Evolutionary conservation across 805 yeast genomes (phyloP).

Genomic region (Metschnikowia bowlesiae): DNA sequence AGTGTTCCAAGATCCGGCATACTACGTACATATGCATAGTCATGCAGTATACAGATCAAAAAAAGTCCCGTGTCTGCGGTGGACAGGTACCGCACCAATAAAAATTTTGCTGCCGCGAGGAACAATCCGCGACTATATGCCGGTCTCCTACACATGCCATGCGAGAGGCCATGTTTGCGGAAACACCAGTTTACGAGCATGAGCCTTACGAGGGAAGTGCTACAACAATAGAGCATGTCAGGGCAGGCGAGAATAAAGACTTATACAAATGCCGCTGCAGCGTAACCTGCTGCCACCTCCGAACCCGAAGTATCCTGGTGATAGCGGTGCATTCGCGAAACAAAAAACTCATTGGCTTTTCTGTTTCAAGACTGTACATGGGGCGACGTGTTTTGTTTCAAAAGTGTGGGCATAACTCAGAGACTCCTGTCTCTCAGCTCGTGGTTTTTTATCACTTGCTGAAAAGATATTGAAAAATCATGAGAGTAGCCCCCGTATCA

Average conservation of each 20-base stretch:
- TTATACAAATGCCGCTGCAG: too few relatives aligned
- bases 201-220: too few relatives aligned
- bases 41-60: not conserved
- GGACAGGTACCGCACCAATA: not conserved
- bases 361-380: not conserved
- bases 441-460: too few relatives aligned
- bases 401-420: too few relatives aligned
- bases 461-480: too few relatives aligned
- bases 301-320: not conserved
- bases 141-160: not conserved
- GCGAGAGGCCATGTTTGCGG: not conserved
- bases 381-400: not conserved
- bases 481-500: too few relatives aligned
- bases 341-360: not conserved
- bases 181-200: not conserved
- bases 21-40: not conserved
- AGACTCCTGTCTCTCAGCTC: too few relatives aligned
- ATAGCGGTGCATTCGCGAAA: not conserved
- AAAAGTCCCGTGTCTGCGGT: not conserved
- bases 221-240: not conserved
- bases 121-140: not conserved
- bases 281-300: too few relatives aligned
- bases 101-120: not conserved
- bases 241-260: too few relatives aligned
- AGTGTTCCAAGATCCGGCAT: not conserved